These are phyloP conservation scores for Boletus tylopilopsis DNA, from an alignment of 768 basidiomycete species.

Conservation along the genomic window DNA sequence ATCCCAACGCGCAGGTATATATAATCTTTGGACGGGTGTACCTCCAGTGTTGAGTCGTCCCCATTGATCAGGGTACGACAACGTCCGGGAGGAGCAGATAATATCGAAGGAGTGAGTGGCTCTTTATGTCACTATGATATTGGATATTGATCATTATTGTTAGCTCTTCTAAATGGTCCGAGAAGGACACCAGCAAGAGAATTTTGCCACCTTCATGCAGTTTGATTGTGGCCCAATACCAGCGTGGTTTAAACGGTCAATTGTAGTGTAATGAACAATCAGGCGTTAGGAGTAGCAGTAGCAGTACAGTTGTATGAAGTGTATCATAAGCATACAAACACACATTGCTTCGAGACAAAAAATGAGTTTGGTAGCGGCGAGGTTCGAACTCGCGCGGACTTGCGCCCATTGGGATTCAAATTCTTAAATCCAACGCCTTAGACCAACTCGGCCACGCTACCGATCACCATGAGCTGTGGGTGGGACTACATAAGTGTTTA, in stretches of 20 bases:
- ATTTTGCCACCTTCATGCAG: not conserved
- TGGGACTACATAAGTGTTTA: not conserved
- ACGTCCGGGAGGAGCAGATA: constrained; percentile 64
- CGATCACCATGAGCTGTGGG: constrained; percentile 19
- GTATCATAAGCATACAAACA: no score
- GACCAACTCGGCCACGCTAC: constrained; percentile 86
- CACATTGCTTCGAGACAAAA: not conserved
- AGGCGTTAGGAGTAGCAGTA: no score
- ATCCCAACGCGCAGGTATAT: constrained; percentile 66
- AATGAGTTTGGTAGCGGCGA: constrained; percentile 66
- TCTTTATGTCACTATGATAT: not conserved
- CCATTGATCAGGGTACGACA: constrained; percentile 51
- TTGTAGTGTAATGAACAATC: not conserved
- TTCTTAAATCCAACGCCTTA: constrained; percentile 90
- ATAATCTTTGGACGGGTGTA: not conserved
- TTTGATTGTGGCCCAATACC: not conserved
- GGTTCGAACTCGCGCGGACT: constrained; percentile 90
- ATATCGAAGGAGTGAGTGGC: constrained; percentile 41
- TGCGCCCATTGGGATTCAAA: constrained; percentile 79
- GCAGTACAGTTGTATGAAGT: no score
- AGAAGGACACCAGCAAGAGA: not conserved
- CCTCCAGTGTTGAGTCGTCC: not conserved
- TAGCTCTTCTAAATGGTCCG: constrained; percentile 30
- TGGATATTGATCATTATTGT: not conserved
- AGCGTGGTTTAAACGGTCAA: not conserved